Evolutionary conservation across 495 filamentous ascomycete genomes (phyloP), one percentile per base, ranked within the genome.

Genomic region (Bryoglossum gracile): DNA sequence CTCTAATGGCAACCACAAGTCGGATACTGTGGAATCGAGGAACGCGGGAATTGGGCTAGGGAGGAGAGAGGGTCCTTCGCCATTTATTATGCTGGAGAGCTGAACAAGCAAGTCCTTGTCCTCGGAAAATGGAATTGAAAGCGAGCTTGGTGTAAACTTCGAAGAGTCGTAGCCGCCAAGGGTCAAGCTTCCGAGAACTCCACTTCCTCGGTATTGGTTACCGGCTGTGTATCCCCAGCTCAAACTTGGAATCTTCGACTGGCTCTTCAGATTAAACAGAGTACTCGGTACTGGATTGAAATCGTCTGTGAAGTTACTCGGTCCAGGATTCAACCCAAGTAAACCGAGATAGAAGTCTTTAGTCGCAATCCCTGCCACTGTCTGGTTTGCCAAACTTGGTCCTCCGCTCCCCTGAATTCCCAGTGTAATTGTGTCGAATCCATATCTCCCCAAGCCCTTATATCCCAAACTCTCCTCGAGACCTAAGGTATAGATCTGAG

Each of bases 211-310:
- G 54, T 80, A 79, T 48, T 66, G 65, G 16, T 70, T 70, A 6
- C 76, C 77, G 13, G 75, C 77, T n/a, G 77, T 80, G 57, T 78
- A 80, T 19, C 67, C 75, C 63, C 66, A 78, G 18, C 68, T 71
- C 9, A 73, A 19, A 53, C 74, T 78, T 8, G 74, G 73, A 18
- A 80, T 77, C 17, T 65, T 46, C 8, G 62, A 63, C 14, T 73
- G 57, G 25, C 72, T 61, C 54, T 66, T 71, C 10, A 80, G 53
- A 0, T 66, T 65, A 4, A 67, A 67, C 34, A 81, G 55, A 44
- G 73, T 74, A 47, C 75, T 76, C n/a, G 70, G 58, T 28, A 65
- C 50, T 8, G 66, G 54, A 22, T 54, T 33, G 38, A 72, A 65
- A 5, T 36, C 16, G 17, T 18, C 39, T 0, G 36, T 32, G 58